Evolutionary conservation across 2,329 filamentous ascomycete species (phyloP), one percentile per base, ranked within the genome.

Genomic region (Arthrobotrys sphaeroides): DNA sequence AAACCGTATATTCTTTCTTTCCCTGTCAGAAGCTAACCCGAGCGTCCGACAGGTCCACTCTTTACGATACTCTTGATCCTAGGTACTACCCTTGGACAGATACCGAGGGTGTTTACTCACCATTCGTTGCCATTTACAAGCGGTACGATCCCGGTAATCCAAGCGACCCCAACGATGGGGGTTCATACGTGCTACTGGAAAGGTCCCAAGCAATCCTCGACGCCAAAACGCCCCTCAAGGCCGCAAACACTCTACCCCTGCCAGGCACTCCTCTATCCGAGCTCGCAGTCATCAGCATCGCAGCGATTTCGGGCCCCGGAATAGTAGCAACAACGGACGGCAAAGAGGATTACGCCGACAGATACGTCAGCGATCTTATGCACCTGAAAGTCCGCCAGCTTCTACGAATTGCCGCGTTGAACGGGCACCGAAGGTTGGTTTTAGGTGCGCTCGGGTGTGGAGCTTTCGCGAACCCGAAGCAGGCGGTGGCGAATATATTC

Each of bases 401-500:
- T 16, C 81, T 91, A 60, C 84, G 89, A 3, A 85, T 89, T 67
- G 88, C 89, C 1, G 89, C 85, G n/a, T 80, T 80, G 3, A 83
- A 86, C 26, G 84, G 84, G 0, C 88, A 91, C 78, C 83, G 85
- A 20, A 83, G 85, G 77, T 81, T 92, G 6, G 87, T 92, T 3
- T 83, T 93, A 0, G 90, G 90, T 0, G 90, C 90, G 0, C 80
- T 92, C 57, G 90, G 90, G 0, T 92, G 90, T 78, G 90, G 90
- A 2, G 89, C 86, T 0, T 91, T 90, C 80, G 78, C 78, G 0
- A 90, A 91, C 80, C 90, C 90, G 6, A 84, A 84, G 0, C 81
- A 83, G 31, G 88, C 88, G 75, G 87, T 92, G n/a, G 89, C 87
- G 1, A 73, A 82, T 33, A 89, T 88, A 78, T 92, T 89, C 85